phyloP scores from a whole-genome alignment of 1,139 yeast species.

The Meyerozyma smithsonii region DNA sequence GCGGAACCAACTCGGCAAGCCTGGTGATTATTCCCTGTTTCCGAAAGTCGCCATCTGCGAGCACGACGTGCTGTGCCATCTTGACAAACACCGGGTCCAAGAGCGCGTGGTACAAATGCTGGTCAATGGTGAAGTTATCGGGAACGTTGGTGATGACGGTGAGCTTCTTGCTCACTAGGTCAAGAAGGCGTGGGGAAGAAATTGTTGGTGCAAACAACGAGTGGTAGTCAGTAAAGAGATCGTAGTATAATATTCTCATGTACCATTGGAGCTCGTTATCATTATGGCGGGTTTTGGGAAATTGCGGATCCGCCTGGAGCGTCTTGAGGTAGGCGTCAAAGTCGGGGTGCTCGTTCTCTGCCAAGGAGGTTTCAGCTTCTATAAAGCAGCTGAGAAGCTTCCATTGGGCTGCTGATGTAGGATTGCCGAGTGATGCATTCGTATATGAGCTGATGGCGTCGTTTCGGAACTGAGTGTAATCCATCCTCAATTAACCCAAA shows the following conservation, averaged over 20 bases:
- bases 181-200: slow-evolving; percentile 8
- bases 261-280: slow-evolving; percentile 1
- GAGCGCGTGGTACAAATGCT: slow-evolving; percentile 1
- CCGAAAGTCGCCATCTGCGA: slow-evolving; percentile 12
- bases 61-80: slow-evolving; percentile 9
- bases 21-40: slow-evolving; percentile 6
- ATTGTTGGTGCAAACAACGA: slow-evolving; percentile 6
- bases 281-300: neutral
- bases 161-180: slow-evolving; percentile 12
- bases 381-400: neutral
- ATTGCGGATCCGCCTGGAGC: neutral
- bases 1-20: slow-evolving; percentile 5
- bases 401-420: neutral
- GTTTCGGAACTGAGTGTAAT: neutral
- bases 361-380: neutral
- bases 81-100: slow-evolving; percentile 7
- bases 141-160: slow-evolving; percentile 4
- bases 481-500: neutral
- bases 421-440: neutral
- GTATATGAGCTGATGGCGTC: neutral
- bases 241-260: slow-evolving; percentile 9
- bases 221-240: slow-evolving; percentile 11
- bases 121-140: neutral
- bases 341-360: neutral
- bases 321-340: slow-evolving; percentile 4